phyloP scores from a whole-genome alignment of 176 grass and related monocot species.

The Neostapfia colusana region DNA sequence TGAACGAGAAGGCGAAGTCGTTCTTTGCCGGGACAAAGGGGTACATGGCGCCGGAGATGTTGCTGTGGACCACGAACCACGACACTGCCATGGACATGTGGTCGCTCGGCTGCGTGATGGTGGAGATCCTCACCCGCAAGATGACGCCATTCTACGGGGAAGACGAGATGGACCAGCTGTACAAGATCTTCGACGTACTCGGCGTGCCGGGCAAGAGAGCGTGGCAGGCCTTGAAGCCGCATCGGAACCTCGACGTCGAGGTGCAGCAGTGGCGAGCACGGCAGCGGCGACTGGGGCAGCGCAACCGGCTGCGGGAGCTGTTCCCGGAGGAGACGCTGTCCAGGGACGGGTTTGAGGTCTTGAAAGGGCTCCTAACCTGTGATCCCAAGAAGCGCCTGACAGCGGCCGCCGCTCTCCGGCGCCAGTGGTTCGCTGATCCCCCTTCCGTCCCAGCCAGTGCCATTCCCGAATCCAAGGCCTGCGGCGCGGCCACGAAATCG shows the following conservation, averaged over 20 bases:
- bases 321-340: background rate
- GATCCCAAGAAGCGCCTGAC: slow-evolving; percentile 10
- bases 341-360: background rate
- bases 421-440: background rate
- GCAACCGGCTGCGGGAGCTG: background rate
- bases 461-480: background rate
- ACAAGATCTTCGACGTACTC: background rate
- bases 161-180: background rate
- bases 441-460: background rate
- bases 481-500: too few relatives aligned
- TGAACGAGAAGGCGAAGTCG: background rate
- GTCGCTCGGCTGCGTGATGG: slow-evolving; percentile 11
- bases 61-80: background rate
- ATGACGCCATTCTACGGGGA: background rate
- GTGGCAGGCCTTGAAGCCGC: background rate
- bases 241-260: background rate
- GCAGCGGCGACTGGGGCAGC: background rate
- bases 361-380: slow-evolving; percentile 9
- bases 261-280: background rate
- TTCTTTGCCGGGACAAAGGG: background rate
- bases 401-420: background rate
- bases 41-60: background rate
- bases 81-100: background rate
- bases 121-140: background rate
- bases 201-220: background rate